phyloP scores from a whole-genome alignment of 805 yeast genomes.

The Wickerhamomyces bovis region DNA sequence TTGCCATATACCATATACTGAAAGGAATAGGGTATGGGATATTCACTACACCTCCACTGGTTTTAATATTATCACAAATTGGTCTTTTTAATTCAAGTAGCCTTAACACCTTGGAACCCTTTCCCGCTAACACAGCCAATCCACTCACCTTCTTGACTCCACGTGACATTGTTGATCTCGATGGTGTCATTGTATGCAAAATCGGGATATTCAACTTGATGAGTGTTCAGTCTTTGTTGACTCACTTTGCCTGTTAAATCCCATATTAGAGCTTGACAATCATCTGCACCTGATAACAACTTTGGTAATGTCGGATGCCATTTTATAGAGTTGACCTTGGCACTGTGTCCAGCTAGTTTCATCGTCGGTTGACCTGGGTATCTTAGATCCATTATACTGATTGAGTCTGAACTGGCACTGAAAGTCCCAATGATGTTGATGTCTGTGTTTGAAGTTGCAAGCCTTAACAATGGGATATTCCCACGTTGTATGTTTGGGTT shows the following conservation, averaged over 20 bases:
- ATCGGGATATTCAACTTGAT: conserved; percentile 21
- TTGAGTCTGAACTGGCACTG: conserved; percentile 59
- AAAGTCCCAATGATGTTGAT: conserved; percentile 80
- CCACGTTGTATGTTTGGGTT: conserved; percentile 4
- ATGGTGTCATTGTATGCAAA: conserved; percentile 53
- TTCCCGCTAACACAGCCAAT: conserved; percentile 51
- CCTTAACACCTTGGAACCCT: conserved; percentile 29
- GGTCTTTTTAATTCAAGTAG: not conserved
- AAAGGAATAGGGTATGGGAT: no score
- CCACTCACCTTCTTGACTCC: conserved; percentile 76
- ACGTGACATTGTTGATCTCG: conserved; percentile 73
- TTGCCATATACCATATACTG: no score
- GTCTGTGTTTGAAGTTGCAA: conserved; percentile 75
- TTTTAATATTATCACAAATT: no score
- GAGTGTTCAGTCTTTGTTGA: not conserved
- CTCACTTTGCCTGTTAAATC: conserved; percentile 33
- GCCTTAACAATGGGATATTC: conserved; percentile 48
- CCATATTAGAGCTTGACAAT: conserved; percentile 69
- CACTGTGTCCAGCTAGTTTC: conserved; percentile 61
- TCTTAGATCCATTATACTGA: conserved; percentile 75
- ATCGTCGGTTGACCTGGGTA: conserved; percentile 78
- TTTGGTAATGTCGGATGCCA: conserved; percentile 81
- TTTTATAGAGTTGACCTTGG: conserved; percentile 61
- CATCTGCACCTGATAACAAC: conserved; percentile 62
- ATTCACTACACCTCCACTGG: no score